Evolutionary conservation across 805 yeast genomes (phyloP), one percentile per base, ranked within the genome.

Genomic region (Kuraishia capsulata): DNA sequence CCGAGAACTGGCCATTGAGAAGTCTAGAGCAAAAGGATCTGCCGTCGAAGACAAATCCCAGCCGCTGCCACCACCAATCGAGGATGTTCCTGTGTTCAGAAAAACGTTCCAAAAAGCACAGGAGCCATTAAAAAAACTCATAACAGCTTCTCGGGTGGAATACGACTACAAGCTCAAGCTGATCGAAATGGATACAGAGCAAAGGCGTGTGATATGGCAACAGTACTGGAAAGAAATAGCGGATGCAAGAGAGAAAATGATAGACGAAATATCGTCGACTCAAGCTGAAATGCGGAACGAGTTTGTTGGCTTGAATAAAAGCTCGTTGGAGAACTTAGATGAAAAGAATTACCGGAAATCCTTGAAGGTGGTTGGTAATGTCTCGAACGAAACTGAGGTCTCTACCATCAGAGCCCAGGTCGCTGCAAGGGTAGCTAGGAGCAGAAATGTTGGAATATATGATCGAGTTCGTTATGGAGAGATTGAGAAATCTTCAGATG

Each of bases 1-100:
- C 35, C 33, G 42, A 10, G 30, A 29, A 6, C 41, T 37, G 9
- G 41, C 50, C 18, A 39, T 40, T 3, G 50, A 48, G 31, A 14
- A 13, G 26, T n/a, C n/a, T n/a, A n/a, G n/a, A n/a, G n/a, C n/a
- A n/a, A n/a, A n/a, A n/a, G n/a, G n/a, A 24, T 24, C 26, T 11
- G 11, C 26, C 11, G 6, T 8, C 6, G 17, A 28, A 13, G 6
- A 28, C 6, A 6, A 13, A 13, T 17, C 31, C 31, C 9, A 5
- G 13, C 17, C 31, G 9, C 31, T 5, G 9, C 8, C 14, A 8
- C 31, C 31, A 23, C 26, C 26, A 11, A 11, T 8, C 6, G 14
- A 11, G 17, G 14, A 6, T 28, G 14, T 28, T 8, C 31, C 31
- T 9, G 6, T 28, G 31, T 28, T 28, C 17, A 5, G 17, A 5